Base-by-base conservation (phyloP, 768 basidiomycete genomes). In the Floccularia luteovirens region DNA sequence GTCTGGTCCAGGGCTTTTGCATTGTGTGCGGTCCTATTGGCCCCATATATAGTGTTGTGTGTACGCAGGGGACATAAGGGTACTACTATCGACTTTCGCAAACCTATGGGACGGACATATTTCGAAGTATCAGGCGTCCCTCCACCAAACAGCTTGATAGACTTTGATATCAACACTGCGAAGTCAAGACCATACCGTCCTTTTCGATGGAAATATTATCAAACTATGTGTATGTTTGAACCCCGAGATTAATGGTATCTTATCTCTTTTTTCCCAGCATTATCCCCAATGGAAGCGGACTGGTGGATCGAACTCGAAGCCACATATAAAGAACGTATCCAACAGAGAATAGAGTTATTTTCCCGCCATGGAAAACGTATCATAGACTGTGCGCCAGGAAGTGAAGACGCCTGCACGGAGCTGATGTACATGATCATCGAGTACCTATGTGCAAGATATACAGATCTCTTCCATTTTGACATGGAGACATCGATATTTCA, bases 261-360 rank as follows among this genome's bases (percentile, higher is more conserved):
- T 12, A 31, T 24, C 10, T 25, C 16, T 28, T 8, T 28, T 8
- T 28, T 17, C 12, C 4, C 24, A 70, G 75, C 72, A 22, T 47
- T 76, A 19, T 64, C 63, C 54, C 61, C 55, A 31, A 57, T 76
- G 46, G 74, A 76, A 36, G 66, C 69, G 3, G 71, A 76, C 45
- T 74, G 65, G 55, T 75, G 72, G 72, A 54, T 77, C n/a, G 75
- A 77, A 42, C 61, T 77, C 12, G 73, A 76, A 45, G 70, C 69
- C 4, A 70, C 72, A 0, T 75, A 76, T 49, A 53, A 55, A 0
- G 56, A 61, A 33, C 62, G 70, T 24, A 60, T 76, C 24, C 45
- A 53, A 2, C 66, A 75, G 31, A 60, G 74, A 24, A 63, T 61
- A 43, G 44, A 52, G 20, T 57, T 75, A 6, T 63, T 68, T 41